Evolutionary conservation across 2,329 filamentous ascomycete species (phyloP).

Genomic region (Apiospora phragmitis): DNA sequence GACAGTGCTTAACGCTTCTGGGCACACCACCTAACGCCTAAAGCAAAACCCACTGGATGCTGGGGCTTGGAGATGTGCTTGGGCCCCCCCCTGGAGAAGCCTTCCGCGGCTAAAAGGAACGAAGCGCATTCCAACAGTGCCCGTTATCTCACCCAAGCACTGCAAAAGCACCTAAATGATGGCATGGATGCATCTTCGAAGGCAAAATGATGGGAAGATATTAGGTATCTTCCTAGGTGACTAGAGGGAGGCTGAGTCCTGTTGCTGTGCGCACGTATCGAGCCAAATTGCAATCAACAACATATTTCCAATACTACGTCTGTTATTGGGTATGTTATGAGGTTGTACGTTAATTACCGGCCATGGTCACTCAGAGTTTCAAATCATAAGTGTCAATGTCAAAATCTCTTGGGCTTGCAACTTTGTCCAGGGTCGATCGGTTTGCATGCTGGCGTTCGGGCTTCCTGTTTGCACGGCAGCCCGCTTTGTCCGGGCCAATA

Average conservation of each 20-base stretch:
- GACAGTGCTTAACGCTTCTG: neutral
- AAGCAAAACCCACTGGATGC: conserved; percentile 5
- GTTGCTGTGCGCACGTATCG: neutral
- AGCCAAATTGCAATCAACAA: neutral
- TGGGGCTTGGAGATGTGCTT: conserved; percentile 3
- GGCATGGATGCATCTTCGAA: neutral
- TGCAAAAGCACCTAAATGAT: neutral
- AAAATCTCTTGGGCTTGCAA: neutral
- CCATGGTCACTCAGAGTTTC: neutral
- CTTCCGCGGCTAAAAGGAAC: neutral
- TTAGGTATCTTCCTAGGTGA: neutral
- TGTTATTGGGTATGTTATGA: neutral
- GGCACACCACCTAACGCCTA: neutral
- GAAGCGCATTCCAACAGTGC: neutral
- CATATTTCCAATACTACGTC: neutral
- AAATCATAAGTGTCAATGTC: neutral
- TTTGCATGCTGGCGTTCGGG: neutral
- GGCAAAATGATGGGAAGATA: neutral
- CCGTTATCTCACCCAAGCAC: neutral
- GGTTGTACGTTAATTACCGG: neutral
- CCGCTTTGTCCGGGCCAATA: neutral
- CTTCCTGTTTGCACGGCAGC: neutral
- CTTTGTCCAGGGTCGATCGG: neutral
- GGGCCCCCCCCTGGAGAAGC: neutral
- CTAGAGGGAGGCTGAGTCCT: neutral